Evolutionary conservation across 192 early-diverging fungal species (phyloP).

Genomic region (Paraglomus brasilianum): DNA sequence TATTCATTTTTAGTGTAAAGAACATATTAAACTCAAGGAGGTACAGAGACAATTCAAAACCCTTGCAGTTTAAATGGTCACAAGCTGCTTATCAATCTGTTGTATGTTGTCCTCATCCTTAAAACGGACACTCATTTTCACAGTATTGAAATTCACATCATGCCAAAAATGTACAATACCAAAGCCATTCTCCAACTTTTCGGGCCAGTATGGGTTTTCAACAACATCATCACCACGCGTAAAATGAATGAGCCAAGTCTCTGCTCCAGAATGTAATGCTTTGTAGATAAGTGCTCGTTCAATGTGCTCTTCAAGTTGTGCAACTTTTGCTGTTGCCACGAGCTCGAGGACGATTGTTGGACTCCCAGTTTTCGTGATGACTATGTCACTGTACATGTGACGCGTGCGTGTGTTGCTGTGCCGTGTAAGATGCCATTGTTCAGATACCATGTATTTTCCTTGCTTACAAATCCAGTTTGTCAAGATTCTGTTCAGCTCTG

Average conservation of each 20-base stretch:
- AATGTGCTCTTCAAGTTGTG: background rate
- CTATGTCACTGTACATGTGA: slow-evolving; percentile 5
- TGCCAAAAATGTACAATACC: background rate
- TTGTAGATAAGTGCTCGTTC: background rate
- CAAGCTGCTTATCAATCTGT: no score
- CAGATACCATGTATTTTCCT: no score
- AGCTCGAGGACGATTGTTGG: background rate
- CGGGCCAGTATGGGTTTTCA: background rate
- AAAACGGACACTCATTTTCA: no score
- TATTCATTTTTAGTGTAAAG: no score
- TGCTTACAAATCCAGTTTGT: background rate
- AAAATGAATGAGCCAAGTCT: background rate
- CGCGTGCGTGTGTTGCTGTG: background rate
- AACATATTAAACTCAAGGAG: no score
- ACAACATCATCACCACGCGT: background rate
- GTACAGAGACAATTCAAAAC: no score
- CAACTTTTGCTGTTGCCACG: background rate
- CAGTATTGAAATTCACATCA: background rate
- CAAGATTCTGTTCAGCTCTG: background rate
- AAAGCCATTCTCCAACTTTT: background rate
- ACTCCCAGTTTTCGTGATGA: background rate
- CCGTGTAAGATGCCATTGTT: background rate
- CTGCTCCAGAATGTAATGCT: background rate
- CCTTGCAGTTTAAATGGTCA: no score
- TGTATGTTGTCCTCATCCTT: no score